These are phyloP conservation scores for Sporothrix schenckii DNA, from an alignment of 2,329 filamentous ascomycete species.

Conservation along the genomic window DNA sequence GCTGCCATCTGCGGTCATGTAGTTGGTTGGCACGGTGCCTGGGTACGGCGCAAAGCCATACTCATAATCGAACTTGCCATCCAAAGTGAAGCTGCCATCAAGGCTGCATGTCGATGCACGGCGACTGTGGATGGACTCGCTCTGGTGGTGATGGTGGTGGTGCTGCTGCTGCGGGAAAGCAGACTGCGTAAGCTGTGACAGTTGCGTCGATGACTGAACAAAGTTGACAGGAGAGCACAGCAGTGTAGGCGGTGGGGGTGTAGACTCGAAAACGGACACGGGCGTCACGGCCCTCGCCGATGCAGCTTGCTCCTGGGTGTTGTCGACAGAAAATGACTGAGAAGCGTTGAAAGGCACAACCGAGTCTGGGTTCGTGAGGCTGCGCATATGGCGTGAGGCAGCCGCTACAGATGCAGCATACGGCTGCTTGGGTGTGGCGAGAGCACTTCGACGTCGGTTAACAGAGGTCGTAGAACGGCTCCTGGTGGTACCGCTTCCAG, in stretches of 20 bases:
- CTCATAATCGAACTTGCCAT: constrained; percentile 51
- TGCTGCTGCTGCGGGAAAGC: constrained; percentile 11
- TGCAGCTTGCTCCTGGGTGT: not conserved
- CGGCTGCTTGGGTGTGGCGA: constrained; percentile 20
- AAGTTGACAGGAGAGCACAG: constrained; percentile 68
- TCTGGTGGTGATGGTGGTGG: constrained; percentile 44
- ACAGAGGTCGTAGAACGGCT: constrained; percentile 27
- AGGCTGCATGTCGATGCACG: constrained; percentile 69
- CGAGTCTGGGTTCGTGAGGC: constrained; percentile 64
- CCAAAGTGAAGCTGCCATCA: constrained; percentile 52
- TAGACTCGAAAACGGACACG: constrained; percentile 33
- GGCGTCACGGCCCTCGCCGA: constrained; percentile 43
- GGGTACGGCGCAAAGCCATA: constrained; percentile 86
- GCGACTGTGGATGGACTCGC: constrained; percentile 45
- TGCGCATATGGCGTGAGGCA: constrained; percentile 57
- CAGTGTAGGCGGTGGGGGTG: constrained; percentile 54
- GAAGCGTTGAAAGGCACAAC: constrained; percentile 47
- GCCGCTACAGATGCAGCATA: constrained; percentile 39
- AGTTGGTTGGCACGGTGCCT: constrained; percentile 57
- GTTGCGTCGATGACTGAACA: constrained; percentile 38
- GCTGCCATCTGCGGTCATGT: constrained; percentile 38
- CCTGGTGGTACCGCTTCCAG: constrained; percentile 35
- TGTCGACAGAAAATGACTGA: constrained; percentile 38
- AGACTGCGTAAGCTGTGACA: constrained; percentile 5
- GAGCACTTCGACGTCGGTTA: constrained; percentile 3